Base-by-base conservation (phyloP, 2,329 filamentous ascomycete species). In the Epichloe coenophiala region DNA sequence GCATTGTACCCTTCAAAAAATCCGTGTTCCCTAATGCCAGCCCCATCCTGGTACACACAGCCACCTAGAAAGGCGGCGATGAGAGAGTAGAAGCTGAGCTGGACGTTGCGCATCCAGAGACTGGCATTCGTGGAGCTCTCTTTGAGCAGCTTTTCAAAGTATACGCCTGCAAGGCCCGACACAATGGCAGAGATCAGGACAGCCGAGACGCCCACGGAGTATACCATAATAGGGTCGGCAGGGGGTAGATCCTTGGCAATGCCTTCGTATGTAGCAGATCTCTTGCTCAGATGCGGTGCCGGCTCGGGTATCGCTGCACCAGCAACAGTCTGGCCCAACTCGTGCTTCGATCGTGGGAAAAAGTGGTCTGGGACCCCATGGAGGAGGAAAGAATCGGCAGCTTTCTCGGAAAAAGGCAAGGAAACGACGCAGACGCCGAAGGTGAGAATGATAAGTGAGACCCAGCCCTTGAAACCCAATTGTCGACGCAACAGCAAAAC, bases 1-100 rank as follows among this genome's bases (percentile, higher is more conserved):
- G 80, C 85, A 64, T 95, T 96, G 69, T 97, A 98, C 3, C 93
- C 93, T 51, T 86, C 84, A 59, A 98, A 98, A 68, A 97, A 95
- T 12, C 93, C 93, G 55, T 87, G 81, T 65, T 84, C 80, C 27
- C 83, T 77, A 56, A 98, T 89, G 40, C 86, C 83, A 54, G 83
- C 80, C 27, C 91, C 93, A 57, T 98, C 93, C 56, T 88, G 86
- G 69, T 87, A 86, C 3, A 94, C 69, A 5, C 97, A 83, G 1
- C 91, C 93, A 48, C 95, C 76, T 51, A 97, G 81, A 0, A 96
- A 73, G 1, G 90, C 86, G 0, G 91, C 88, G 59, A 96, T 91
- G 1, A 97, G 73, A 1, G 90, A 95, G 70, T 95, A 98, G 62
- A 96, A 87, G 1, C 89, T 90, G 23, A 98, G 73, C 66, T 98